phyloP scores from a whole-genome alignment of 2,329 filamentous ascomycete species.

The Aspergillus sojae region DNA sequence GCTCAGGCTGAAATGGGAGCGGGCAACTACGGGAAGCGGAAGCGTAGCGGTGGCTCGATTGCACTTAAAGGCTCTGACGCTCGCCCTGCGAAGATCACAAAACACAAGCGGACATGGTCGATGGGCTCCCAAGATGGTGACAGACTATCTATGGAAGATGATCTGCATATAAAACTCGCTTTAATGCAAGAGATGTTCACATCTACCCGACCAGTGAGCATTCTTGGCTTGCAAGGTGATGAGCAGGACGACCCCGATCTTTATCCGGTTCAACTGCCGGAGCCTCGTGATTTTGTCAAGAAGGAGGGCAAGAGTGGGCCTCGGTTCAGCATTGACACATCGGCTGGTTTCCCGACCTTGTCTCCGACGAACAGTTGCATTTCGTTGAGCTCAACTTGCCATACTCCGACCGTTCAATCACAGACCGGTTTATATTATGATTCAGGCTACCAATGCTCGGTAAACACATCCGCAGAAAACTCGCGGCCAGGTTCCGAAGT shows the following conservation, averaged over 20 bases:
- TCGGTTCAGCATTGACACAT: slow-evolving; percentile 35
- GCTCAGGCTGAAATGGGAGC: slow-evolving; percentile 68
- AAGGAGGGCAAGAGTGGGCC: slow-evolving; percentile 37
- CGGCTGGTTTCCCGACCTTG: slow-evolving; percentile 33
- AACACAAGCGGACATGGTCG: slow-evolving; percentile 94
- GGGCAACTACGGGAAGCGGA: slow-evolving; percentile 63
- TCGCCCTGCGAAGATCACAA: slow-evolving; percentile 78
- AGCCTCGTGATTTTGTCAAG: slow-evolving; percentile 32
- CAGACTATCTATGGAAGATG: slow-evolving; percentile 46
- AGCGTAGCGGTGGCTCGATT: slow-evolving; percentile 58
- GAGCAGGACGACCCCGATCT: slow-evolving; percentile 49
- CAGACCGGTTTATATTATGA: slow-evolving; percentile 20
- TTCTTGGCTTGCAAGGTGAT: slow-evolving; percentile 47
- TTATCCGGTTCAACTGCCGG: slow-evolving; percentile 44
- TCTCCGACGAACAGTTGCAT: slow-evolving; percentile 46
- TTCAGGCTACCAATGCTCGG: slow-evolving; percentile 24
- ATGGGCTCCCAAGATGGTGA: slow-evolving; percentile 69
- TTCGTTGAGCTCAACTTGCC: slow-evolving; percentile 41
- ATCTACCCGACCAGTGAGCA: slow-evolving; percentile 46
- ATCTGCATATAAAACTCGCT: slow-evolving; percentile 47
- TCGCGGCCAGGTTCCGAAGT: slow-evolving; percentile 26
- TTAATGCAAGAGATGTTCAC: slow-evolving; percentile 52
- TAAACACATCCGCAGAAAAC: slow-evolving; percentile 29
- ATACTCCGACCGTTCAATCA: slow-evolving; percentile 21
- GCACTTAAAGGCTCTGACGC: slow-evolving; percentile 50